Conservation (phyloP, 2,329 filamentous ascomycete genomes). For the Coleophoma eucalyptorum region DNA sequence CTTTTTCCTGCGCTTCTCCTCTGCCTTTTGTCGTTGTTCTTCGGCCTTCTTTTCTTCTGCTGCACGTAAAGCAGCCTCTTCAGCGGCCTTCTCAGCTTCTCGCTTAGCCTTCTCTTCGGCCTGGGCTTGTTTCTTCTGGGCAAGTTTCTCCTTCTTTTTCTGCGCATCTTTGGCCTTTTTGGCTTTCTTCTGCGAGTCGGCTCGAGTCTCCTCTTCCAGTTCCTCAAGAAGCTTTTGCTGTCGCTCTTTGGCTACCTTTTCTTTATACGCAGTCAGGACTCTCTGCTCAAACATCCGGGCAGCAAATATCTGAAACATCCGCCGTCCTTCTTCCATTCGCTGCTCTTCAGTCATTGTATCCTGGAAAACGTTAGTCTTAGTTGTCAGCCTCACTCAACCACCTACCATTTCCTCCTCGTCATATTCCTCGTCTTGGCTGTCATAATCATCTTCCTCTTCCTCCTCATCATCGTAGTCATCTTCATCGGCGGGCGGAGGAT, state of each 20-base stretch:
- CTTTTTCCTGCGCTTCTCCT: slow-evolving; percentile 88
- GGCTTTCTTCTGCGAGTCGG: slow-evolving; percentile 75
- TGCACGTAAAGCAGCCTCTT: slow-evolving; percentile 73
- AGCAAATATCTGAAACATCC: slow-evolving; percentile 99
- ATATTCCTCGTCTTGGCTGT: slow-evolving; percentile 61
- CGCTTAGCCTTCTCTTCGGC: slow-evolving; percentile 88
- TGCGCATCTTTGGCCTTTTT: slow-evolving; percentile 94
- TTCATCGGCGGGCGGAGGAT: slow-evolving; percentile 68
- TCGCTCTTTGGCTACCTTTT: slow-evolving; percentile 91
- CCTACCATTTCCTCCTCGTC: slow-evolving; percentile 74
- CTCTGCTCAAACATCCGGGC: slow-evolving; percentile 99
- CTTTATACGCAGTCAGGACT: slow-evolving; percentile 93
- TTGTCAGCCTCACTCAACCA: slow-evolving; percentile 18
- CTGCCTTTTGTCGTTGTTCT: slow-evolving; percentile 75
- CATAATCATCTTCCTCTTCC: slow-evolving; percentile 57
- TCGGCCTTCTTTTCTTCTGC: slow-evolving; percentile 76
- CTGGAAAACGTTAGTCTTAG: slow-evolving; percentile 47
- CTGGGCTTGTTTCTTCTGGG: slow-evolving; percentile 79
- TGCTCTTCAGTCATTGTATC: slow-evolving; percentile 97
- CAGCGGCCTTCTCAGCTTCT: slow-evolving; percentile 84
- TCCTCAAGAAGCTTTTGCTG: slow-evolving; percentile 90
- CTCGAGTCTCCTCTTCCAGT: slow-evolving; percentile 77
- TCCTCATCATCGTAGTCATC: slow-evolving; percentile 69
- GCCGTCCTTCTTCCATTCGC: slow-evolving; percentile 95
- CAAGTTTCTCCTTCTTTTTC: slow-evolving; percentile 92